Conservation (phyloP, 805 yeast genomes). For the Metahyphopichia silvanorum region DNA sequence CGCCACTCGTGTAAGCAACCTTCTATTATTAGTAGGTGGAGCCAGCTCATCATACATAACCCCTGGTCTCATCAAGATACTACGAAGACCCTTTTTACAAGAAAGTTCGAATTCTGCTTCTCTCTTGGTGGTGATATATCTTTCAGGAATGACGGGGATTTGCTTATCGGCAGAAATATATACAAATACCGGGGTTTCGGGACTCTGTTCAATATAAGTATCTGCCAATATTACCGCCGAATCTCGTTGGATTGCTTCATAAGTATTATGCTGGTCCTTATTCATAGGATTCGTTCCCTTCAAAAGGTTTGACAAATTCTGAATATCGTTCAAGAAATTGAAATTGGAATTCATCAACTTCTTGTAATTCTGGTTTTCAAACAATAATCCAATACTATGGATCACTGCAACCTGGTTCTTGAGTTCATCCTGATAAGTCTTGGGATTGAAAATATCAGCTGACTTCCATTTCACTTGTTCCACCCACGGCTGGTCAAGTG, state of each 20-base stretch:
- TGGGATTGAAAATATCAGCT: slow-evolving; percentile 68
- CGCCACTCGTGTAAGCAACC: slow-evolving; percentile 40
- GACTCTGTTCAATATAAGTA: slow-evolving; percentile 35
- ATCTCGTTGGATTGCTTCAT: slow-evolving; percentile 63
- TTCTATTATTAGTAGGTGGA: slow-evolving; percentile 30
- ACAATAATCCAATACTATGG: slow-evolving; percentile 75
- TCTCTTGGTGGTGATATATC: slow-evolving; percentile 73
- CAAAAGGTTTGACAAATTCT: slow-evolving; percentile 25
- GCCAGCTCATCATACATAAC: slow-evolving; percentile 65
- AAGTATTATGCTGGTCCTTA: slow-evolving; percentile 43
- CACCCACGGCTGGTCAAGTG: slow-evolving; percentile 42
- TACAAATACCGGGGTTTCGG: slow-evolving; percentile 43
- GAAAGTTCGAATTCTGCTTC: slow-evolving; percentile 65
- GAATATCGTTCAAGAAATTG: slow-evolving; percentile 30
- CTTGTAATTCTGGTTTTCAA: slow-evolving; percentile 72
- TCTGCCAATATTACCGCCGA: slow-evolving; percentile 67
- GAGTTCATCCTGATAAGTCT: slow-evolving; percentile 49
- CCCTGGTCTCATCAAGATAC: slow-evolving; percentile 75
- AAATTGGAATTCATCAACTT: slow-evolving; percentile 41
- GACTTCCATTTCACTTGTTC: slow-evolving; percentile 59
- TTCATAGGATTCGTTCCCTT: slow-evolving; percentile 64
- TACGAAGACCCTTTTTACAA: slow-evolving; percentile 46
- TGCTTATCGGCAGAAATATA: slow-evolving; percentile 80
- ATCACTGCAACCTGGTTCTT: slow-evolving; percentile 62
- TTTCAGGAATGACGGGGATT: slow-evolving; percentile 63